Evolutionary conservation across 192 early-diverging fungal species (phyloP).

Genomic region (Coemansia sp.): DNA sequence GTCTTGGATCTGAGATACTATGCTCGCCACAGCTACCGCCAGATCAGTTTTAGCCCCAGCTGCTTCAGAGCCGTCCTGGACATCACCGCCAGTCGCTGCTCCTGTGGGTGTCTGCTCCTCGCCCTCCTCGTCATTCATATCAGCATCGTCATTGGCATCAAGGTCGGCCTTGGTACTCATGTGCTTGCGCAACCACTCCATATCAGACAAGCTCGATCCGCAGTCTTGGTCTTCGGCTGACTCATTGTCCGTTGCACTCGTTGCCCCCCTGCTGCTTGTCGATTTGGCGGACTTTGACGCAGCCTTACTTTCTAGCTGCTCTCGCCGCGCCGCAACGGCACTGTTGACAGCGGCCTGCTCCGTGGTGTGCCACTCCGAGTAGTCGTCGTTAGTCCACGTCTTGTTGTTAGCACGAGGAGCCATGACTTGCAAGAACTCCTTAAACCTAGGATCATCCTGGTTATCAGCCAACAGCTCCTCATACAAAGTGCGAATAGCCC

Average conservation of each 20-base stretch:
- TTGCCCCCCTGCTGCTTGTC: neutral
- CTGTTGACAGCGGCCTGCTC: conserved; percentile 37
- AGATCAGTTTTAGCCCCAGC: conserved; percentile 16
- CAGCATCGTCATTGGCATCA: conserved; percentile 13
- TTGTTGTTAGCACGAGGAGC: conserved; percentile 68
- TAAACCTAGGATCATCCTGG: conserved; percentile 76
- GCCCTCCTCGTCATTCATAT: conserved; percentile 5
- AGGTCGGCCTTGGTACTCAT: conserved; percentile 56
- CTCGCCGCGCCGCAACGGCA: conserved; percentile 40
- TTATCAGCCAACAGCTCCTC: conserved; percentile 54
- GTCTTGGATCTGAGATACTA: conserved; percentile 77
- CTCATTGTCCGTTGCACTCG: neutral
- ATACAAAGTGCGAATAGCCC: conserved; percentile 35
- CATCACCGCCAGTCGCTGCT: conserved; percentile 8
- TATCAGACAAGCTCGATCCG: conserved; percentile 53
- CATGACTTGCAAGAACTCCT: conserved; percentile 91
- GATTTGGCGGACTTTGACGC: neutral
- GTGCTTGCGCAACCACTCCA: conserved; percentile 66
- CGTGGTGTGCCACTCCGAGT: conserved; percentile 34
- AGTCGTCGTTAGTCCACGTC: conserved; percentile 94
- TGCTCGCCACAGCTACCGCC: conserved; percentile 14
- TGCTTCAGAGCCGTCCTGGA: neutral
- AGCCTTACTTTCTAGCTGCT: conserved; percentile 38
- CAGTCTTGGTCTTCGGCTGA: conserved; percentile 6
- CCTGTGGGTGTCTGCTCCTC: neutral